Conservation (phyloP, 2,329 filamentous ascomycete genomes). For the Fusarium verticillioides region DNA sequence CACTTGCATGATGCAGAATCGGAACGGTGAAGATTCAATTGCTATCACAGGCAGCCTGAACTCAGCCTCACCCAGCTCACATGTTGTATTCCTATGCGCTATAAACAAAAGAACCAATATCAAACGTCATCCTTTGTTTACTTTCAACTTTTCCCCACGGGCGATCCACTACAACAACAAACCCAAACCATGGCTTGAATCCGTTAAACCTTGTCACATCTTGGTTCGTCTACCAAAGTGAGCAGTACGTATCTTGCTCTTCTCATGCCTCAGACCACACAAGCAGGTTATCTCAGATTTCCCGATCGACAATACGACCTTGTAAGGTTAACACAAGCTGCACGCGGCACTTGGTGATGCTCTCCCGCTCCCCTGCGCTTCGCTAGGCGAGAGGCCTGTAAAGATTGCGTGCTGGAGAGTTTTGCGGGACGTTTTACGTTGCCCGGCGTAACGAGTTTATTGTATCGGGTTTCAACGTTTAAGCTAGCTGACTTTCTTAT, state of each 20-base stretch:
- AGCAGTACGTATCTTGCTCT: conserved; percentile 5
- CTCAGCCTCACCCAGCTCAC: neutral
- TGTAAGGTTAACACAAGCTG: conserved; percentile 9
- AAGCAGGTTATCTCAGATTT: conserved; percentile 19
- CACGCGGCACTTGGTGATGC: conserved; percentile 24
- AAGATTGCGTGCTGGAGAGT: conserved; percentile 16
- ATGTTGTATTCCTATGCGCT: conserved; percentile 17
- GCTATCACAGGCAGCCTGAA: neutral
- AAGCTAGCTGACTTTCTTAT: conserved; percentile 10
- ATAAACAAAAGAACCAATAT: conserved; percentile 33
- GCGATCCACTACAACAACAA: conserved; percentile 31
- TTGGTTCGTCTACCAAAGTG: neutral
- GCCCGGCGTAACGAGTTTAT: conserved; percentile 34
- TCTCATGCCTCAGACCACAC: conserved; percentile 19
- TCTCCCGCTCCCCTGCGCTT: conserved; percentile 29
- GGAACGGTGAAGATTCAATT: conserved; percentile 4
- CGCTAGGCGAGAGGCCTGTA: conserved; percentile 5
- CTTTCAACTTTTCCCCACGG: conserved; percentile 32
- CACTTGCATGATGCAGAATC: conserved; percentile 22
- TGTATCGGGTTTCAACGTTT: conserved; percentile 15
- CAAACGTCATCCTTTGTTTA: conserved; percentile 43
- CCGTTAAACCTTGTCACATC: conserved; percentile 26
- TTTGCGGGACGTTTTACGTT: conserved; percentile 27
- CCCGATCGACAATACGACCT: conserved; percentile 25
- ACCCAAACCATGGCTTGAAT: conserved; percentile 16